phyloP scores from a whole-genome alignment of 805 yeast species.

The Yamadazyma tumulicola region DNA sequence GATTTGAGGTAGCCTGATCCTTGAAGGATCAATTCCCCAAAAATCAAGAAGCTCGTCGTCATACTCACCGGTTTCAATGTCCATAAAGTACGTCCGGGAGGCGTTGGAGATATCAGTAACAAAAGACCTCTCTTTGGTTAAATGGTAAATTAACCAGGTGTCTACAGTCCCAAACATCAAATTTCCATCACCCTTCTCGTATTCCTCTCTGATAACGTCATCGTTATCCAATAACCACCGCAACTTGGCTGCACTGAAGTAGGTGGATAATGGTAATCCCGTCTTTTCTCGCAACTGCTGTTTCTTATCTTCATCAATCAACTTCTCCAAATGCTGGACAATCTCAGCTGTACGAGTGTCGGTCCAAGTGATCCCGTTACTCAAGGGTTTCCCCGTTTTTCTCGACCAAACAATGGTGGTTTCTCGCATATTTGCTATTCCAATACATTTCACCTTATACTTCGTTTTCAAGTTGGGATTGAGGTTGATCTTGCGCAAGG shows the following conservation, averaged over 20 bases:
- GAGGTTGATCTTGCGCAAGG: conserved; percentile 54
- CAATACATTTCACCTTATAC: conserved; percentile 68
- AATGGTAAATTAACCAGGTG: conserved; percentile 85
- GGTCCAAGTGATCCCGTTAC: conserved; percentile 94
- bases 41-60: conserved; percentile 71
- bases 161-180: conserved; percentile 93
- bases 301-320: conserved; percentile 52
- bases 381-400: conserved; percentile 75
- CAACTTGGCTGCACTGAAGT: conserved; percentile 86
- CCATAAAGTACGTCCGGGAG: conserved; percentile 86
- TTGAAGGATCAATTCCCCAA: conserved; percentile 73
- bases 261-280: conserved; percentile 87
- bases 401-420: conserved; percentile 88
- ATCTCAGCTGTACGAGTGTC: conserved; percentile 82
- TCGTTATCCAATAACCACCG: conserved; percentile 87
- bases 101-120: conserved; percentile 91
- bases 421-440: conserved; percentile 95
- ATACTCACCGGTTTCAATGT: conserved; percentile 69
- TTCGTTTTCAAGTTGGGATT: conserved; percentile 48
- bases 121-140: conserved; percentile 66
- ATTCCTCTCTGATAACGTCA: conserved; percentile 58
- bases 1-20: conserved; percentile 69
- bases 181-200: conserved; percentile 65
- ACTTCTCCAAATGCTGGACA: conserved; percentile 58
- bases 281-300: conserved; percentile 59